A percentile compares a stretch with the other conserved stretches of the same genome.
Conservation (phyloP, 2,329 filamentous ascomycete genomes). For the Akanthomyces muscarius region DNA sequence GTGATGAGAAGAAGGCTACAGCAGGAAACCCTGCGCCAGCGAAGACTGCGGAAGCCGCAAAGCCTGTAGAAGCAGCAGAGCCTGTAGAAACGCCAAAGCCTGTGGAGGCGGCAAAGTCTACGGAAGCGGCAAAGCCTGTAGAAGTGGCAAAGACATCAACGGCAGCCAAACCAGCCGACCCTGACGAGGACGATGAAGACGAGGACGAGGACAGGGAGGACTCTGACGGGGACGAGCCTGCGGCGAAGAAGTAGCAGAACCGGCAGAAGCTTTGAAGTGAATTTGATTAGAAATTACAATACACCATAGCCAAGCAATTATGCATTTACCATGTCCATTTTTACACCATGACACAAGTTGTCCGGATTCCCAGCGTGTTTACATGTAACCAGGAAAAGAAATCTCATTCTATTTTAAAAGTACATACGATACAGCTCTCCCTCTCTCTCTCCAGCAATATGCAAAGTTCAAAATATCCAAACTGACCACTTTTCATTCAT, state of each 20-base stretch:
- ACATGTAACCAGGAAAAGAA: not conserved
- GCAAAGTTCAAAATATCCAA: not conserved
- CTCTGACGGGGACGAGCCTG: conserved; percentile 22
- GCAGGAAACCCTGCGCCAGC: not conserved
- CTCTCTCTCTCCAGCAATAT: not conserved
- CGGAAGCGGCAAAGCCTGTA: not conserved
- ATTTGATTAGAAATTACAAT: not conserved
- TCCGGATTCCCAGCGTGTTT: not conserved
- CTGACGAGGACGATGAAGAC: conserved; percentile 25
- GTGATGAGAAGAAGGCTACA: conserved; percentile 11
- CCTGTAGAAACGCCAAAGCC: not conserved
- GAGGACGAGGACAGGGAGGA: conserved; percentile 29
- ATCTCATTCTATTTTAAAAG: not conserved
- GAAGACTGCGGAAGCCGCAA: not conserved
- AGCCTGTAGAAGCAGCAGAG: not conserved
- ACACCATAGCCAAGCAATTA: conserved; percentile 16
- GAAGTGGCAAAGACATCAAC: not conserved
- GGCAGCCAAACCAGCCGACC: conserved; percentile 22
- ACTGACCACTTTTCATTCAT: not conserved
- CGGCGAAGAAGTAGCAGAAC: conserved; percentile 24
- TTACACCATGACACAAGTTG: not conserved
- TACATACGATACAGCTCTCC: not conserved
- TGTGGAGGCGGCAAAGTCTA: no score
- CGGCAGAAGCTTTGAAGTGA: not conserved
- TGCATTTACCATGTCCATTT: not conserved